Evolutionary conservation across 805 yeast species (phyloP), one percentile per base, ranked within the genome.

Genomic region (Tetrapisispora namnaoensis): DNA sequence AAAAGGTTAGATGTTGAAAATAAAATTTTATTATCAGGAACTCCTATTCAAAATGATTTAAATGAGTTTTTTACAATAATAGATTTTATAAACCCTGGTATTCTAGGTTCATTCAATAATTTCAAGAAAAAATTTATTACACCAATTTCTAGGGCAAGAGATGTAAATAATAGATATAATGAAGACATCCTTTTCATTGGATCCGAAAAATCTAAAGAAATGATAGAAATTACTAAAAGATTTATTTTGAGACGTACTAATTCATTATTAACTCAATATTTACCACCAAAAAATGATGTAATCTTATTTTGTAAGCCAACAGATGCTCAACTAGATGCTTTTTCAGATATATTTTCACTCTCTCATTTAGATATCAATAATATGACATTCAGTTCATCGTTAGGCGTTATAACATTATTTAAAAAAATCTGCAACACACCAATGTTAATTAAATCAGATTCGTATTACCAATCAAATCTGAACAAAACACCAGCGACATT

Each of bases 41-140:
- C 96, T 0, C 96, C 96, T 0, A 87, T 93, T 35, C 99, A 93
- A 61, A 93, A 93, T 66, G 96, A 93, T 63, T 73, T 93, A 44
- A 69, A 69, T 2, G 99, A 93, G 61, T 91, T 86, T 62, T 87
- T 71, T 65, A 82, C 84, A 10, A 79, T 93, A 57, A 77, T 83
- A 7, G 84, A 88, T 59, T 91, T 91, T 61, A 70, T 88, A 13
- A 89, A 88, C 58, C 96, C 96, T 0, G 91, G 90, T 0, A 69
- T 85, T 1, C 69, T 93, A 24, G 96, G 96, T 0, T 68, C 72
- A 1, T 75, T 76, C 49, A 70, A 75, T 22, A 64, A 69, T 17
- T 80, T 86, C 60, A 86, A 82, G 56, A 77, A 74, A 53, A 71
- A 71, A 5, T 90, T 61, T 58, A 78, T 86, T 51, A 71, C 66